Conservation (phyloP, 805 yeast species). For the Teunomyces kruisii region DNA sequence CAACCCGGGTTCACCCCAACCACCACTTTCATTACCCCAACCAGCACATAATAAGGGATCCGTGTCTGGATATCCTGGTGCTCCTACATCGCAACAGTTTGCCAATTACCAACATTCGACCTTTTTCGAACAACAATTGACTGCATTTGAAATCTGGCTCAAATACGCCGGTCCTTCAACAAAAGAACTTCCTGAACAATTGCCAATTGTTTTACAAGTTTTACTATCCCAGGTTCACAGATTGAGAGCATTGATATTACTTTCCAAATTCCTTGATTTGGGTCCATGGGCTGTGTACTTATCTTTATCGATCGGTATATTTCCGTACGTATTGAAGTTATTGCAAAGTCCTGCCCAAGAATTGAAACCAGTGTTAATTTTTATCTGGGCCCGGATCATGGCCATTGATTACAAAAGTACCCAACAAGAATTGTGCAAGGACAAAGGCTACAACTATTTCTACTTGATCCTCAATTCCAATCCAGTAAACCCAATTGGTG, state of each 20-base stretch:
- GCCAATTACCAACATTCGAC: slow-evolving; percentile 82
- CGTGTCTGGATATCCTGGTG: not conserved
- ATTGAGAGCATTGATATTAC: slow-evolving; percentile 77
- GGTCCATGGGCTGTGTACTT: slow-evolving; percentile 98
- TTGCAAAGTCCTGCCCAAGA: slow-evolving; percentile 95
- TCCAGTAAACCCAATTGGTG: slow-evolving; percentile 28
- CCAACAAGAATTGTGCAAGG: slow-evolving; percentile 89
- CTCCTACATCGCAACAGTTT: slow-evolving; percentile 16
- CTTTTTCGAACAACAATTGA: slow-evolving; percentile 92
- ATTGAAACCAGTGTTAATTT: slow-evolving; percentile 87
- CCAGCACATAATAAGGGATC: not conserved
- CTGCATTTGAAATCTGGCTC: slow-evolving; percentile 96
- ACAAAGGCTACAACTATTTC: slow-evolving; percentile 86
- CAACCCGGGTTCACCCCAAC: slow-evolving; percentile 9
- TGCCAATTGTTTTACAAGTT: slow-evolving; percentile 92
- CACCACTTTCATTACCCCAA: slow-evolving; percentile 3
- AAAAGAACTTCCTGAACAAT: slow-evolving; percentile 87
- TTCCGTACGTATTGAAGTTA: slow-evolving; percentile 88
- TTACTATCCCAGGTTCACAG: slow-evolving; percentile 92
- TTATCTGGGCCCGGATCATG: slow-evolving; percentile 97
- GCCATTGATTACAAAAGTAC: slow-evolving; percentile 89
- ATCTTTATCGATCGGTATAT: slow-evolving; percentile 90
- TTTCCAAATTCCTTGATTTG: slow-evolving; percentile 83
- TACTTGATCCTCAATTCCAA: slow-evolving; percentile 65
- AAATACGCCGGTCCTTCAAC: slow-evolving; percentile 80